Evolutionary conservation across 2,329 filamentous ascomycete species (phyloP).

Genomic region (Metarhizium album): DNA sequence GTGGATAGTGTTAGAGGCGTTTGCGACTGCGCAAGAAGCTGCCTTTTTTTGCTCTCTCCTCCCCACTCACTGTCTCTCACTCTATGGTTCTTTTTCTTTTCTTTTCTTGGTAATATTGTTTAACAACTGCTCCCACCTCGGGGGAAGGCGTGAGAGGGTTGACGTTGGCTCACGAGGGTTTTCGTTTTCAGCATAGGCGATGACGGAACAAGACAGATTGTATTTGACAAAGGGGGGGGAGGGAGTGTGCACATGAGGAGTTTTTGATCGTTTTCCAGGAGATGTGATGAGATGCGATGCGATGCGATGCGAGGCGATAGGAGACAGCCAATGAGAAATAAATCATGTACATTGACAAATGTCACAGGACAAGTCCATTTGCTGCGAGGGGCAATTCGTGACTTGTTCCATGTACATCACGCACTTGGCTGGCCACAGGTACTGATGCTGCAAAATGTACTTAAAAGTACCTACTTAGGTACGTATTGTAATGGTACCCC

Average conservation of each 20-base stretch:
- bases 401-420: too few relatives aligned
- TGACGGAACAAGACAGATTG: not conserved
- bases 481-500: too few relatives aligned
- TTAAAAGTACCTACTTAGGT: too few relatives aligned
- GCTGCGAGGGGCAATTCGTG: too few relatives aligned
- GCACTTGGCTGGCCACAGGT: too few relatives aligned
- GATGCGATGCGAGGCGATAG: not conserved
- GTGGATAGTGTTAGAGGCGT: not conserved
- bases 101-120: not conserved
- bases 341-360: not conserved
- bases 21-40: not conserved
- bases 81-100: not conserved
- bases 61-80: not conserved
- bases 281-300: not conserved
- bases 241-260: not conserved
- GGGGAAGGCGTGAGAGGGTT: not conserved
- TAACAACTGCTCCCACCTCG: not conserved
- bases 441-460: too few relatives aligned
- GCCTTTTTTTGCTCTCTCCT: too few relatives aligned
- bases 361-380: too few relatives aligned
- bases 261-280: not conserved
- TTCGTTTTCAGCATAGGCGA: not conserved
- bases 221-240: not conserved
- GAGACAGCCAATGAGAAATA: not conserved
- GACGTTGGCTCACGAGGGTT: not conserved